Evolutionary conservation across 139 green algal genomes (phyloP).

Genomic region (Asterochloris erici): DNA sequence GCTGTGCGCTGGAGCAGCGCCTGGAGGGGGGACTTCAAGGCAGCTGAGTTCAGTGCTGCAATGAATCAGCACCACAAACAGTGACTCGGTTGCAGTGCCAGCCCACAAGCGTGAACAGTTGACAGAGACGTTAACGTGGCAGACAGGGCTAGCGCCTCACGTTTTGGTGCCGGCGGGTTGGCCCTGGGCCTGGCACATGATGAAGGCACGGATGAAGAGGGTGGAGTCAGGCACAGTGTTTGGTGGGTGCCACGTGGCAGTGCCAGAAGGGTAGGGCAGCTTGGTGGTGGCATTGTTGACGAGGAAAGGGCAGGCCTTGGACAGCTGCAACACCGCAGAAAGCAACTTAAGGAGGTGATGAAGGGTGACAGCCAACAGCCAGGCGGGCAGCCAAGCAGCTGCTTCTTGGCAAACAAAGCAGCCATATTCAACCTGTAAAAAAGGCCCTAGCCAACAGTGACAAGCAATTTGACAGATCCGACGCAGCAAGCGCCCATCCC

Average conservation of each 20-base stretch:
- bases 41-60: not conserved
- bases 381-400: not conserved
- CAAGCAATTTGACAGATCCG: not conserved
- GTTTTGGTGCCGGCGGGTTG: not conserved
- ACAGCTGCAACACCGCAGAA: not conserved
- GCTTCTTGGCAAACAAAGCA: not conserved
- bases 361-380: too few relatives aligned
- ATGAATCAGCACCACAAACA: not conserved
- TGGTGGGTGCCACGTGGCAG: not conserved
- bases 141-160: too few relatives aligned
- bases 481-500: not conserved
- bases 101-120: not conserved
- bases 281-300: not conserved
- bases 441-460: not conserved
- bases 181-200: constrained; percentile 3
- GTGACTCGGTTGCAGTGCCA: not conserved
- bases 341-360: not conserved
- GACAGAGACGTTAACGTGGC: not conserved
- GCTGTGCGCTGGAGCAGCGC: not conserved
- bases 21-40: not conserved
- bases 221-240: not conserved
- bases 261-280: not conserved
- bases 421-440: not conserved
- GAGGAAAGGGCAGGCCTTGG: not conserved
- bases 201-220: constrained; percentile 5